Conservation (phyloP, 1,139 yeast genomes). For the Zygotorulaspora mrakii region DNA sequence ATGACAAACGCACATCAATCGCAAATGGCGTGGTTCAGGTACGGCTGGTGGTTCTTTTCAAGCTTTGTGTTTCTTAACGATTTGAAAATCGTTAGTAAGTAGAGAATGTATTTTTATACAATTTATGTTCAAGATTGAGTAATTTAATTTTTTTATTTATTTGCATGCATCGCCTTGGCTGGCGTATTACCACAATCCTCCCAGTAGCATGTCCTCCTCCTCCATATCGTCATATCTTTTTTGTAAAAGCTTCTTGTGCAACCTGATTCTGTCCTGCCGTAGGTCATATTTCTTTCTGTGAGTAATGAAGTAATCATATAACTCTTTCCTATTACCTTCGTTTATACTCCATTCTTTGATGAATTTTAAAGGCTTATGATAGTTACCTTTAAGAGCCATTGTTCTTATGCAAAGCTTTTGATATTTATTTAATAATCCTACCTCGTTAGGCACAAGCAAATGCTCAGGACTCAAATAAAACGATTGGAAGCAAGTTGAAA, state of each 20-base stretch:
- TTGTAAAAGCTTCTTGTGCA: conserved; percentile 9
- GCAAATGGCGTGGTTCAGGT: conserved; percentile 95
- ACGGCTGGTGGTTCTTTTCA: conserved; percentile 78
- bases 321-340: conserved; percentile 13
- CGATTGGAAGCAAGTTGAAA: conserved; percentile 19
- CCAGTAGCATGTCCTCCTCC: conserved; percentile 38
- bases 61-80: conserved; percentile 65
- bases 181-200: conserved; percentile 30
- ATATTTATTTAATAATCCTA: conserved; percentile 17
- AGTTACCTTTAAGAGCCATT: conserved; percentile 17
- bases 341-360: conserved; percentile 25
- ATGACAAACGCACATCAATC: conserved; percentile 82
- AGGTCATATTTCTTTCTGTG: conserved; percentile 12
- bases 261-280: conserved; percentile 18
- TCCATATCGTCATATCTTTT: conserved; percentile 37
- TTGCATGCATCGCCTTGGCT: background rate
- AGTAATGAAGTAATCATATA: conserved; percentile 16
- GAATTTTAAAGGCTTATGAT: conserved; percentile 19
- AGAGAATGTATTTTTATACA: conserved; percentile 8
- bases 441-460: conserved; percentile 13
- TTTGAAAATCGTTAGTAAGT: conserved; percentile 34
- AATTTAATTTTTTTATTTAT: too few species aligned
- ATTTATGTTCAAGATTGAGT: background rate
- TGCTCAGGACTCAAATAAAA: conserved; percentile 16
- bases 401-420: conserved; percentile 24